A percentile compares a stretch with the other conserved stretches of the same genome.
Conservation (phyloP, 345 rosid species). For the Excoecaria cochinchinensis region DNA sequence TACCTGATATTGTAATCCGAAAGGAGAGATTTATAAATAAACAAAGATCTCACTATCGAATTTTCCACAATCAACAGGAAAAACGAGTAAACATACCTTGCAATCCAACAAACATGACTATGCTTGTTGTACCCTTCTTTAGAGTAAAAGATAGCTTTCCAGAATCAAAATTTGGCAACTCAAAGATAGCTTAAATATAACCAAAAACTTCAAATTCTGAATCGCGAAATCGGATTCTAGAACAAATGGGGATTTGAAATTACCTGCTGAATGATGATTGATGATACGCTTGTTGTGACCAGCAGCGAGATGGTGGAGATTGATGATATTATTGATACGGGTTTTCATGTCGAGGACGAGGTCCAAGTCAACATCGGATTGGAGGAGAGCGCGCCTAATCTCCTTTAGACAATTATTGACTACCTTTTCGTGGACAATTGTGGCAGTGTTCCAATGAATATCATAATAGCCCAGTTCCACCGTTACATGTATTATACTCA, state of each 20-base stretch:
- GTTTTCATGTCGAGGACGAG: conserved; percentile 91
- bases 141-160: too few relatives aligned
- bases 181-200: conserved; percentile 61
- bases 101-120: too few relatives aligned
- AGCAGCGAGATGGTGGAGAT: conserved; percentile 89
- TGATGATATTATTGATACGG: conserved; percentile 85
- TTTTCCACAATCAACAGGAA: too few relatives aligned
- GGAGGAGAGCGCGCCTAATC: conserved; percentile 85
- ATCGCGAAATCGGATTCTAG: not conserved
- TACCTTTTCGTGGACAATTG: conserved; percentile 83
- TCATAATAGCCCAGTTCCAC: too few relatives aligned
- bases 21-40: too few relatives aligned
- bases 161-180: too few relatives aligned
- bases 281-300: conserved; percentile 91
- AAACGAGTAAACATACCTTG: too few relatives aligned
- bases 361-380: conserved; percentile 84
- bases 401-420: conserved; percentile 84
- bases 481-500: too few relatives aligned
- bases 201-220: not conserved
- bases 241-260: not conserved
- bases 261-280: conserved; percentile 91
- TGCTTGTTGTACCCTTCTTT: too few relatives aligned
- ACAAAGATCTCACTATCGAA: too few relatives aligned
- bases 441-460: conserved; percentile 96
- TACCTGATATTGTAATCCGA: too few relatives aligned